Percentiles rank a stretch among this genome's conserved stretches.
Conservation (phyloP, 1,139 yeast genomes). For the Candida glucosophila region DNA sequence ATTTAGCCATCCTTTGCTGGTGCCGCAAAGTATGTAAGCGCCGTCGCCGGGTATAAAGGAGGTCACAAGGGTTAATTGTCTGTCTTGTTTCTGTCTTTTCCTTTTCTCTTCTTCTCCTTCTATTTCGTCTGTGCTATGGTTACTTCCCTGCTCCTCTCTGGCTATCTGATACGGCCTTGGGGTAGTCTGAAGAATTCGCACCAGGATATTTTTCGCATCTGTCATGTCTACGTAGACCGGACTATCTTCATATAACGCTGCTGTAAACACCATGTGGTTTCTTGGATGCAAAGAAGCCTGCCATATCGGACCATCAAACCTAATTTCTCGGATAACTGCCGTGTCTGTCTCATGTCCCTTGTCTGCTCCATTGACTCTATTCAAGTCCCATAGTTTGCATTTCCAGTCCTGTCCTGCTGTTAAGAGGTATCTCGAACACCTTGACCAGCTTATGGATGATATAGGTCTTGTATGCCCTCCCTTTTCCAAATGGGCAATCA, state of each 20-base stretch:
- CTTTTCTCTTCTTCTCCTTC: conserved; percentile 5
- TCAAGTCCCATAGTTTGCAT: conserved; percentile 74
- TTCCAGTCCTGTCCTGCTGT: conserved; percentile 84
- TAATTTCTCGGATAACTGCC: conserved; percentile 33
- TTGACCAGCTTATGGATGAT: conserved; percentile 74
- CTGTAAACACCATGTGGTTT: conserved; percentile 33
- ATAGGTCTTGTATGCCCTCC: conserved; percentile 66
- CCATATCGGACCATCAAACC: conserved; percentile 70
- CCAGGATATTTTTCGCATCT: conserved; percentile 19
- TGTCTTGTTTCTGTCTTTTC: conserved; percentile 10
- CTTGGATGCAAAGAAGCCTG: conserved; percentile 52
- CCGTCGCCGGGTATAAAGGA: conserved; percentile 38
- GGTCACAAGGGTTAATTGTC: conserved; percentile 23
- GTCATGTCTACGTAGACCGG: conserved; percentile 49
- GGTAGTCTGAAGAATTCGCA: conserved; percentile 17
- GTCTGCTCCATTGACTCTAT: conserved; percentile 16
- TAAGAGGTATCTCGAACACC: conserved; percentile 60
- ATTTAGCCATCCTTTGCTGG: conserved; percentile 72
- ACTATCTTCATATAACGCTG: conserved; percentile 43
- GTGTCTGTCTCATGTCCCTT: conserved; percentile 18
- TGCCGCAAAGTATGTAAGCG: conserved; percentile 57
- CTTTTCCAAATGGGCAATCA: conserved; percentile 43
- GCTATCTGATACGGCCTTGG: conserved; percentile 15
- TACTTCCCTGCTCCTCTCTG: conserved; percentile 10
- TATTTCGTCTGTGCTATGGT: conserved; percentile 2